Evolutionary conservation across 2,329 filamentous ascomycete species (phyloP), one percentile per base, ranked within the genome.

Genomic region (Aspergillus sp.): DNA sequence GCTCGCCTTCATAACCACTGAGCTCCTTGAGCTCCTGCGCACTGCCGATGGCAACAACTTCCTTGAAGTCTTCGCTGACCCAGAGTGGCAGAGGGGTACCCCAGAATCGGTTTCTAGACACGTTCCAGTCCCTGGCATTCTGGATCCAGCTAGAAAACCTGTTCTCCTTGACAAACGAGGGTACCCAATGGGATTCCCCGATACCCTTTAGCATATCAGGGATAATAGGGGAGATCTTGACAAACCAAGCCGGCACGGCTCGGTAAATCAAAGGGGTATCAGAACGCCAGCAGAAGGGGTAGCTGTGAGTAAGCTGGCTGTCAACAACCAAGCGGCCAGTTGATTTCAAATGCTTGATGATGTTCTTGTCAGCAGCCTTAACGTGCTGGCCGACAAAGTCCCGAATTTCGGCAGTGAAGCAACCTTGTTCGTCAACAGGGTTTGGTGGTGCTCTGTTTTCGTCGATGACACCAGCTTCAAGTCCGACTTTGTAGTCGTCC

Each of bases 71-170:
- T 29, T 94, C 88, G 60, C 87, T 94, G 34, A 87, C 85, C 91
- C 91, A 97, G 33, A 96, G 69, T 5, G 90, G 90, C 49, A 96
- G 82, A 1, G 90, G 90, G 0, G 89, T 96, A 43, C 91, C 91
- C 91, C 91, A 96, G 70, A 94, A 97, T 47, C 91, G 80, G 66
- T 94, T 95, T 55, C 91, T 79, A 45, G 88, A 93, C 30, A 97
- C 85, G 63, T 95, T 94, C 91, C 91, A 97, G 67, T 97, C 91
- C 49, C 85, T 83, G 9, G 91, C 90, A 62, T 91, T 91, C 49
- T 79, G 75, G 52, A 97, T 91, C 91, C 91, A 96, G 70, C 83
- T 93, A 41, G 84, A 80, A 59, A 97, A 97, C 9, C 91, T 82
- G 63, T 84, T 86, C 59, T 95, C 90, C 67, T 95, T 95, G 51